A percentile compares a stretch with the other conserved stretches of the same genome.
Conservation (phyloP, 2,329 filamentous ascomycete species). For the Elsinoe fawcettii region DNA sequence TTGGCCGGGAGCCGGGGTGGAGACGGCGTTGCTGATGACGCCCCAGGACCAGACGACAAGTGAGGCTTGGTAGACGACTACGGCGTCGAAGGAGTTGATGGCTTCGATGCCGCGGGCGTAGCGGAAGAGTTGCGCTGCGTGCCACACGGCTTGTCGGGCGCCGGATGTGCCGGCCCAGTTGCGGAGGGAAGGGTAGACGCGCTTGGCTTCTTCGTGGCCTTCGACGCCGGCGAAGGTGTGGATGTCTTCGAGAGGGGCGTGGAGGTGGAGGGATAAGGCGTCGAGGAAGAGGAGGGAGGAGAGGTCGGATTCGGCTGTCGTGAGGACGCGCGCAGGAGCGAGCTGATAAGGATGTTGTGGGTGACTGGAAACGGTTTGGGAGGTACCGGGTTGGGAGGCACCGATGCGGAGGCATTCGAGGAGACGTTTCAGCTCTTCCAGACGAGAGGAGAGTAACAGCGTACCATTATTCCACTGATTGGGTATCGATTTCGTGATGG, state of each 20-base stretch:
- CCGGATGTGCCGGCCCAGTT: constrained; percentile 51
- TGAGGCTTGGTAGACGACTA: constrained; percentile 61
- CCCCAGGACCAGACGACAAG: constrained; percentile 64
- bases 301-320: background rate
- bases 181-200: constrained; percentile 51
- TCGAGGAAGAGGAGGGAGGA: constrained; percentile 35
- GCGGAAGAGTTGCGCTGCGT: constrained; percentile 59
- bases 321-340: background rate
- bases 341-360: constrained; percentile 16
- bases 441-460: constrained; percentile 44
- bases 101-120: constrained; percentile 43
- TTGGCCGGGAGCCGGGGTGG: constrained; percentile 43
- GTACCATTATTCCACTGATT: constrained; percentile 32
- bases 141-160: constrained; percentile 56
- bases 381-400: constrained; percentile 35
- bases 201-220: constrained; percentile 56
- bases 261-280: constrained; percentile 55
- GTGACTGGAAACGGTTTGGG: constrained; percentile 24
- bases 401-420: constrained; percentile 45
- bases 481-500: constrained; percentile 45
- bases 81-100: constrained; percentile 55
- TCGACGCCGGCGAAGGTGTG: constrained; percentile 62
- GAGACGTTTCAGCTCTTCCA: constrained; percentile 55
- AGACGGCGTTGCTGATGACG: constrained; percentile 40
- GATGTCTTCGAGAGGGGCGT: constrained; percentile 57